Base-by-base conservation (phyloP, 805 yeast genomes). In the Henningerozyma blattae region DNA sequence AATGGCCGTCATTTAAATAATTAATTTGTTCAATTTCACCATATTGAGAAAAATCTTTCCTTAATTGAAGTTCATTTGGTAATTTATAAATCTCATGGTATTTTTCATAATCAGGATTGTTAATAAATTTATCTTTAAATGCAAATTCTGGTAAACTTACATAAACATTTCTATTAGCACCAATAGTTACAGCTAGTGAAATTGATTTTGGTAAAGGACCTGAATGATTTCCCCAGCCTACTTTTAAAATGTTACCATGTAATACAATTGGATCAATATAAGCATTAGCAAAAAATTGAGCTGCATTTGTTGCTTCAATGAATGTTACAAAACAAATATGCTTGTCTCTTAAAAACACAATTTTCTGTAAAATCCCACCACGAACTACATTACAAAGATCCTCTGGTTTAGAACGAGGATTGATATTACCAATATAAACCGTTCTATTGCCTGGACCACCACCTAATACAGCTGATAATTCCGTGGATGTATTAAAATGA, bases 1-100 rank as follows among this genome's bases (percentile, higher is more conserved):
- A 79, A 42, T 72, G 75, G 16, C 73, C 72, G 50, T 75, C 77
- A 45, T 67, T 77, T 46, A 75, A 71, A 46, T 68, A 77, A 47
- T 81, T 81, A 37, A 81, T 75, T 50, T 80, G 91, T 53, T 81
- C 93, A 48, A 79, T 61, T 15, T 69, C 78, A 9, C 93, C 93
- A 59, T 72, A 81, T 14, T 53, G 52, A 4, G 65, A 54, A 41
- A 81, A 80, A 51, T 81, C 89, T 4, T 52, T 43, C 35, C 86
- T 62, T 25, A 81, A 52, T 15, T 62, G 62, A 1, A 58, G 61
- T 38, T 69, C 78, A 31, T 52, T 47, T 14, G 77, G 79, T 24
- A 71, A 44, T 22, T 38, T 43, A 22, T 38, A 46, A 18, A 46
- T 47, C 14, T 48, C 45, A 24, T 47, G 53, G 30, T 36, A 48